Evolutionary conservation across 2,329 filamentous ascomycete genomes (phyloP), one percentile per base, ranked within the genome.

Genomic region (Neonectria magnoliae): DNA sequence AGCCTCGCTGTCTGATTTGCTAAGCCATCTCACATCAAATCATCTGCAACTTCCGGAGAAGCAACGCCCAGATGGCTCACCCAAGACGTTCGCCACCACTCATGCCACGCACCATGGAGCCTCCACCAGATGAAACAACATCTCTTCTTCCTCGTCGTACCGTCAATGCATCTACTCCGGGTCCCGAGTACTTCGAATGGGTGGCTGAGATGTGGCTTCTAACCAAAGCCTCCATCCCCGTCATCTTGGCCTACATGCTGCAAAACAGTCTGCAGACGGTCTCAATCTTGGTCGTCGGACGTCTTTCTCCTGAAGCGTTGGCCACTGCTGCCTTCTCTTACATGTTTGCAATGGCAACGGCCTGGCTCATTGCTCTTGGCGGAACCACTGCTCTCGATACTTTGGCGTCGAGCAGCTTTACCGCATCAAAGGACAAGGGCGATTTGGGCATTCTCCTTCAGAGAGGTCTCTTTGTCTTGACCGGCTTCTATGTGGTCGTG

Each of bases 291-390:
- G 90, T 97, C 41, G 93, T 93, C 3, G 93, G 93, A 10, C 89
- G 92, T 3, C 81, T 93, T 0, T 94, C 91, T 0, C 90, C 93
- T 1, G 91, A 96, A 77, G 89, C 93, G 2, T 81, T 97, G 7
- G 92, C 93, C 0, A 92, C 91, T 0, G 91, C 93, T 1, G 93
- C 93, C 0, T 97, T 97, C 74, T 92, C 91, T 2, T 95, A 96
- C 82, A 97, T 97, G 93, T 97, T 97, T 71, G 93, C 93, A 59
- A 94, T 95, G 91, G 90, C 91, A 22, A 93, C 93, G 1, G 93
- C 90, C 0, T 97, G 93, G 93, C 85, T 97, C 41, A 92, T 97
- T 64, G 93, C 90, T 0, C 85, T 97, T 4, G 93, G 93, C 29
- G 93, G 93, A 8, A 94, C 93, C 0, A 97, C 93, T 1, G 93